phyloP scores from a whole-genome alignment of 2,329 filamentous ascomycete genomes.

The Diaporthe helianthi region DNA sequence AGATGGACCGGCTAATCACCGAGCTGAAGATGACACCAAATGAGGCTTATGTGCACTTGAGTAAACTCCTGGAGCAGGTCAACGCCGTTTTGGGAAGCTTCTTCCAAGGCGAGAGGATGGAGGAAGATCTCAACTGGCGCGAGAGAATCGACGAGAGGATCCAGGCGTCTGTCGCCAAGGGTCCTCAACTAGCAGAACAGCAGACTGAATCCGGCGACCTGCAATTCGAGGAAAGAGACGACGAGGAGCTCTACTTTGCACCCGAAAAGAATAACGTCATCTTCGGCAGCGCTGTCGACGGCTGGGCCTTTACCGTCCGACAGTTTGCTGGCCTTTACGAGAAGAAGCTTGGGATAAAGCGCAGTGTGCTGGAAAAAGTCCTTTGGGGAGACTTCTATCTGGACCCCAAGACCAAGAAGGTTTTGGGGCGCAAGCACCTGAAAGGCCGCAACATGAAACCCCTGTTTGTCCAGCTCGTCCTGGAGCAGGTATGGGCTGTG shows the following conservation, averaged over 20 bases:
- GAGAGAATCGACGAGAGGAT: slow-evolving; percentile 89
- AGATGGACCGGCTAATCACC: slow-evolving; percentile 93
- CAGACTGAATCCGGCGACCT: slow-evolving; percentile 63
- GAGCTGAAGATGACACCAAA: slow-evolving; percentile 91
- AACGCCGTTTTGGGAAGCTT: slow-evolving; percentile 98
- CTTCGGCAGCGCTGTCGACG: slow-evolving; percentile 95
- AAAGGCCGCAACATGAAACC: slow-evolving; percentile 92
- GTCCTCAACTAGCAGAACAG: slow-evolving; percentile 55
- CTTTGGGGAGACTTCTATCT: slow-evolving; percentile 97
- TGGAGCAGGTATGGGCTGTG: slow-evolving; percentile 95
- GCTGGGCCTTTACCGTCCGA: slow-evolving; percentile 97
- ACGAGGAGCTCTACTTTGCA: slow-evolving; percentile 97
- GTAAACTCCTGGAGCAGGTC: slow-evolving; percentile 90
- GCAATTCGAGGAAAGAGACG: slow-evolving; percentile 87
- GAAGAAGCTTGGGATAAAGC: slow-evolving; percentile 95
- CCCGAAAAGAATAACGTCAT: slow-evolving; percentile 99
- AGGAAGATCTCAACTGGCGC: slow-evolving; percentile 95
- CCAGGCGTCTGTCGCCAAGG: slow-evolving; percentile 72
- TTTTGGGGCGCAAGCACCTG: slow-evolving; percentile 88
- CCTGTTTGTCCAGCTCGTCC: slow-evolving; percentile 95
- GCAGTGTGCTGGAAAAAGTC: slow-evolving; percentile 86
- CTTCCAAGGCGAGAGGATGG: slow-evolving; percentile 97
- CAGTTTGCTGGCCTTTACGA: slow-evolving; percentile 95
- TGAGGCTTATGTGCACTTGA: slow-evolving; percentile 90
- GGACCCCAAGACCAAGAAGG: slow-evolving; percentile 95